Percentiles rank a stretch among this genome's conserved stretches.
Conservation (phyloP, 139 green algal genomes). For the Auxenochlorella pyrenoidosa region DNA sequence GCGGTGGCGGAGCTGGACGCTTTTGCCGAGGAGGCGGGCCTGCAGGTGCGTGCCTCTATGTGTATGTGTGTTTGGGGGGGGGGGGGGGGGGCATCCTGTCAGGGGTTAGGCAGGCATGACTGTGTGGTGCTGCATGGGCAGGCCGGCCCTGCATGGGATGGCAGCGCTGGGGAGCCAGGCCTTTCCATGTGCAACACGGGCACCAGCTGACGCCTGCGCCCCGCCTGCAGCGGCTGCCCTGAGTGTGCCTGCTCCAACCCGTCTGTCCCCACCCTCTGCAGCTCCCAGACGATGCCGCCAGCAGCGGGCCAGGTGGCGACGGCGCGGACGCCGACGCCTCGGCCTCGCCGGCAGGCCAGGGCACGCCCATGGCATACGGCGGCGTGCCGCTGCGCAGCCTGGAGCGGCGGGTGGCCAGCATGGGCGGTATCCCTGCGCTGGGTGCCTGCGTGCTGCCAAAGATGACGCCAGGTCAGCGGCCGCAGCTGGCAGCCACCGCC, state of each 20-base stretch:
- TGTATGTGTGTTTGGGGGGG: neutral
- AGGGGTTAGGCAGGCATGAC: no score
- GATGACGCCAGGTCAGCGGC: neutral
- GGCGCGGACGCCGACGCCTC: neutral
- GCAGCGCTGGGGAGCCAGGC: no score
- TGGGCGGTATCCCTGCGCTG: slow-evolving; percentile 42
- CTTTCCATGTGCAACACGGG: no score
- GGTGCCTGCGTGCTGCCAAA: slow-evolving; percentile 31
- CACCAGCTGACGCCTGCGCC: no score
- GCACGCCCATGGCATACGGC: slow-evolving; percentile 2
- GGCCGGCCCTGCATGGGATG: no score
- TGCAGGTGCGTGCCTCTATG: neutral
- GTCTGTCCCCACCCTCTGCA: neutral
- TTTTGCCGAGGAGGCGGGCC: slow-evolving; percentile 10
- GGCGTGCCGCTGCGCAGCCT: slow-evolving; percentile 28
- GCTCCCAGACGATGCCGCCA: neutral
- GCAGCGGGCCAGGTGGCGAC: neutral
- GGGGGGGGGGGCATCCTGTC: neutral
- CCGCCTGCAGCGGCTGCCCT: no score
- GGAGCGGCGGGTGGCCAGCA: slow-evolving; percentile 12
- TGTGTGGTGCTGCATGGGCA: neutral
- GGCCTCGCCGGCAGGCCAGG: neutral
- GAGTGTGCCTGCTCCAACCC: no score
- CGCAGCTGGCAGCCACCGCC: slow-evolving; percentile 31
- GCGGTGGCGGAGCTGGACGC: slow-evolving; percentile 3